phyloP scores from a whole-genome alignment of 2,329 filamentous ascomycete species.

The Monosporascus sp. region DNA sequence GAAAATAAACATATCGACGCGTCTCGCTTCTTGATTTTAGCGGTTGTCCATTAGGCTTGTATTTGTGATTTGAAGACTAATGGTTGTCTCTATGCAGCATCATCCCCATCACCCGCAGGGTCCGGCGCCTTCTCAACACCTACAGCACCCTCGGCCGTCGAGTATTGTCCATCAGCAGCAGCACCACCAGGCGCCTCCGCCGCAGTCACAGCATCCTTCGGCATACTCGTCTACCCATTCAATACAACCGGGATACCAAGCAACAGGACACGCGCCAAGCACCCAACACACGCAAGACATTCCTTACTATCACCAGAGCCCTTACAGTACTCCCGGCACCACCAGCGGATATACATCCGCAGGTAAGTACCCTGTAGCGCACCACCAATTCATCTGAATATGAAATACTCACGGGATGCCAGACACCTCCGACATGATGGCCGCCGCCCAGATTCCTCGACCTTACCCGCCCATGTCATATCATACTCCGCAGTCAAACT shows the following conservation, averaged over 20 bases:
- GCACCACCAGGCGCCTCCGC: conserved; percentile 60
- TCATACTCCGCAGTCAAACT: conserved; percentile 92
- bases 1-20: conserved; percentile 48
- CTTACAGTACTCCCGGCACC: conserved; percentile 77
- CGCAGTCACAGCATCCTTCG: conserved; percentile 55
- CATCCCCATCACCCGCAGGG: conserved; percentile 70
- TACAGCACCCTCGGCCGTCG: conserved; percentile 66
- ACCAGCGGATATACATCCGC: conserved; percentile 81
- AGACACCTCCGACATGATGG: conserved; percentile 64
- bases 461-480: conserved; percentile 86
- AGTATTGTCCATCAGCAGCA: conserved; percentile 72
- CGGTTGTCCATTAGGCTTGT: conserved; percentile 28
- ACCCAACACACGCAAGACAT: conserved; percentile 62
- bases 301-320: conserved; percentile 72
- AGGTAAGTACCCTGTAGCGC: conserved; percentile 52
- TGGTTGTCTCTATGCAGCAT: conserved; percentile 64
- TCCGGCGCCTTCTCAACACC: conserved; percentile 59
- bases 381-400: conserved; percentile 4
- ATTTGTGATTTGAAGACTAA: conserved; percentile 40
- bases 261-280: conserved; percentile 55
- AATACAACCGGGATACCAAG: conserved; percentile 61
- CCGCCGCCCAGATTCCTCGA: conserved; percentile 63
- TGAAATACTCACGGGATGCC: conserved; percentile 12
- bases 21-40: conserved; percentile 37
- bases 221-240: conserved; percentile 65